phyloP scores from a whole-genome alignment of 1,139 yeast species.

The Pichia sp. region DNA sequence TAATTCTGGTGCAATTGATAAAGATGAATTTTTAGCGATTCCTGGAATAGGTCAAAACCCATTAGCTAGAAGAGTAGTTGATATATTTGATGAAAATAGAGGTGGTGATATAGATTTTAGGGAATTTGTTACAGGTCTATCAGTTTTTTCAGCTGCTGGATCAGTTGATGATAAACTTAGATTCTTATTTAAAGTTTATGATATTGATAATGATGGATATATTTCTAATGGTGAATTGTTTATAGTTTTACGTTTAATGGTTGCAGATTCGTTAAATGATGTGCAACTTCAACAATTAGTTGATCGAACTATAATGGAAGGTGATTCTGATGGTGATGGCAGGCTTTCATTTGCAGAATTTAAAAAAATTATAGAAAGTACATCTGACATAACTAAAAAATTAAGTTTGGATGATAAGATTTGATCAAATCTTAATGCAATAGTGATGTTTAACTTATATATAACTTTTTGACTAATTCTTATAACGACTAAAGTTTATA shows the following conservation, averaged over 20 bases:
- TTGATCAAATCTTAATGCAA: slow-evolving; percentile 9
- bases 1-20: slow-evolving; percentile 86
- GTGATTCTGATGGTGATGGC: slow-evolving; percentile 89
- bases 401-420: slow-evolving; percentile 25
- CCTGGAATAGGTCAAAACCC: slow-evolving; percentile 94
- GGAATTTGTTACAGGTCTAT: slow-evolving; percentile 84
- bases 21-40: slow-evolving; percentile 80
- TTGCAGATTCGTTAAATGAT: slow-evolving; percentile 81
- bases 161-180: slow-evolving; percentile 72
- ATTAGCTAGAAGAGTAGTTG: slow-evolving; percentile 80
- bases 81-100: slow-evolving; percentile 88
- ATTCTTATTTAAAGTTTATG: slow-evolving; percentile 92
- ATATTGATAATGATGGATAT: slow-evolving; percentile 90
- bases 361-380: slow-evolving; percentile 55
- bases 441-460: no score
- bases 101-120: slow-evolving; percentile 93
- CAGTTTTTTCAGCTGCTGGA: slow-evolving; percentile 88
- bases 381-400: slow-evolving; percentile 32
- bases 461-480: no score
- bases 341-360: slow-evolving; percentile 83
- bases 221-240: slow-evolving; percentile 94
- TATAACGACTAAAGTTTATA: background rate
- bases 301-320: slow-evolving; percentile 92
- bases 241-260: slow-evolving; percentile 93
- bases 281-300: slow-evolving; percentile 90